phyloP scores from a whole-genome alignment of 768 basidiomycete genomes.

The Mycena leptocephala region DNA sequence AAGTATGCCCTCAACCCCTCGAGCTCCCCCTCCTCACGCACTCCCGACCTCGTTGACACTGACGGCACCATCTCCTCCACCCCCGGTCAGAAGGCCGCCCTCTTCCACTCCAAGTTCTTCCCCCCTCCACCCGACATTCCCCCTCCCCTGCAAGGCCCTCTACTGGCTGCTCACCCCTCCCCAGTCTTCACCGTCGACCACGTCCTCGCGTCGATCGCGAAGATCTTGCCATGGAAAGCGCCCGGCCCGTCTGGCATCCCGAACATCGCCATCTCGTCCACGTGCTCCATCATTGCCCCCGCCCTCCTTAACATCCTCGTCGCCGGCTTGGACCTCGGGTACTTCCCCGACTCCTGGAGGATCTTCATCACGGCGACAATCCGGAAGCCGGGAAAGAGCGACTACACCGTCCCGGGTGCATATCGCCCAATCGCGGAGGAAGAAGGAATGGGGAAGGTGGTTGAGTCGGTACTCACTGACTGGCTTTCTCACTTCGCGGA shows the following conservation, averaged over 20 bases:
- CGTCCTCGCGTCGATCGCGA: neutral
- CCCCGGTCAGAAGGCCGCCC: neutral
- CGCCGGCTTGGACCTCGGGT: neutral
- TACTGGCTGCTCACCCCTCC: neutral
- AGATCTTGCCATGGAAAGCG: neutral
- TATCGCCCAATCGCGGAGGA: constrained; percentile 6
- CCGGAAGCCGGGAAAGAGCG: neutral
- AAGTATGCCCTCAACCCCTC: neutral
- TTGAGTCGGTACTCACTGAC: neutral
- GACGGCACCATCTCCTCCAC: neutral
- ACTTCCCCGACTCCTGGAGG: neutral
- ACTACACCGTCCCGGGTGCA: neutral
- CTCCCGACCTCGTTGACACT: neutral
- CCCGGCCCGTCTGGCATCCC: neutral
- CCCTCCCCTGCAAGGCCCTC: neutral
- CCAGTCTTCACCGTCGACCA: neutral
- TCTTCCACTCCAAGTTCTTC: neutral
- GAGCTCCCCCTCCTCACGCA: neutral
- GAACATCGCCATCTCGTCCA: neutral
- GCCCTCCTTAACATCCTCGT: neutral
- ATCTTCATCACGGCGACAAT: neutral
- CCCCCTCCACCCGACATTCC: neutral
- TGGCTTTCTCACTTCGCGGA: constrained; percentile 1
- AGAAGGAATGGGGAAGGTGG: neutral
- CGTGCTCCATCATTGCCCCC: neutral